Conservation (phyloP, 805 yeast genomes). For the Wickerhamiella bombiphila region DNA sequence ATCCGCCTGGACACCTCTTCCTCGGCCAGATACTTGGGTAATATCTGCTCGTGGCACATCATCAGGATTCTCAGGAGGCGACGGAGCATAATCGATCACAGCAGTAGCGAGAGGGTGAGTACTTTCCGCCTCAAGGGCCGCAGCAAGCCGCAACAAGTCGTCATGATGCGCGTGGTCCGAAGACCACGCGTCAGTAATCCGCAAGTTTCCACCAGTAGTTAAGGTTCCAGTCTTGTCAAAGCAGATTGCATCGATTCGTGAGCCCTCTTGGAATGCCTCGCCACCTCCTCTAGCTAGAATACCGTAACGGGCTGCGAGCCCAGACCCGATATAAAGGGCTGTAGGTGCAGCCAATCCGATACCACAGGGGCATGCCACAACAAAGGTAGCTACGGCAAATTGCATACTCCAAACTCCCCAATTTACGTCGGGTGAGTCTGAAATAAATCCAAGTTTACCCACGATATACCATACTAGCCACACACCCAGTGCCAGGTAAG, state of each 20-base stretch:
- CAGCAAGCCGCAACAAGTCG: slow-evolving; percentile 30
- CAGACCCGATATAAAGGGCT: slow-evolving; percentile 65
- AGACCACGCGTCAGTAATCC: slow-evolving; percentile 34
- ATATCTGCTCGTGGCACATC: slow-evolving; percentile 10
- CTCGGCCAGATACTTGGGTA: slow-evolving; percentile 10
- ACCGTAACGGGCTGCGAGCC: slow-evolving; percentile 64
- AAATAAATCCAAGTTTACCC: slow-evolving; percentile 41
- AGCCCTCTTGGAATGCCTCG: slow-evolving; percentile 65
- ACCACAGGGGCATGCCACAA: slow-evolving; percentile 78
- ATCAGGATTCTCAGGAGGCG: slow-evolving; percentile 3
- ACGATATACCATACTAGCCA: slow-evolving; percentile 57
- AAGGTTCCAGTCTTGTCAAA: slow-evolving; percentile 72
- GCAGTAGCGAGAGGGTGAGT: slow-evolving; percentile 58
- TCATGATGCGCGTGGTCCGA: slow-evolving; percentile 14
- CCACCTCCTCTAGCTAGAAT: slow-evolving; percentile 72
- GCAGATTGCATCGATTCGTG: slow-evolving; percentile 46
- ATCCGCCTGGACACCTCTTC: slow-evolving; percentile 15
- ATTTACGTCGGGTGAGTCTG: slow-evolving; percentile 47
- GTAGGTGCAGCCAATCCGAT: slow-evolving; percentile 78
- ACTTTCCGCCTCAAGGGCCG: slow-evolving; percentile 40
- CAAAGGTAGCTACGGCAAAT: slow-evolving; percentile 66
- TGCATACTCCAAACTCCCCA: slow-evolving; percentile 69
- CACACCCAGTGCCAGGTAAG: slow-evolving; percentile 41
- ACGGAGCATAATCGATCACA: slow-evolving; percentile 29
- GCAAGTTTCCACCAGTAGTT: slow-evolving; percentile 46